These are phyloP conservation scores for Candida taoyuanica DNA, from an alignment of 805 yeast genomes.

Conservation along the genomic window DNA sequence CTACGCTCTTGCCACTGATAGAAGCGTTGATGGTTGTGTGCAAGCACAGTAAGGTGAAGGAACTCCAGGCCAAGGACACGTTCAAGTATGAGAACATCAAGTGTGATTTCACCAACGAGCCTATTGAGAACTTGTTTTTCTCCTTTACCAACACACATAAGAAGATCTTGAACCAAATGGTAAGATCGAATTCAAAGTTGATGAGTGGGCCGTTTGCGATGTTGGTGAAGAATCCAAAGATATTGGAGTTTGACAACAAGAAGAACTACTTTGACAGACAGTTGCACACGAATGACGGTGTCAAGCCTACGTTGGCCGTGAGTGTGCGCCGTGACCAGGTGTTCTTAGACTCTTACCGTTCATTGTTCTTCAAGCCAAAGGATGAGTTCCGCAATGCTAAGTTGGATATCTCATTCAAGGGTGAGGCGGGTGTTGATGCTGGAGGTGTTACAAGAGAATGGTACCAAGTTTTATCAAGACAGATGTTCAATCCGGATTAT, in stretches of 20 bases:
- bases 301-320: constrained; percentile 48
- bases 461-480: constrained; percentile 91
- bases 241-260: constrained; percentile 92
- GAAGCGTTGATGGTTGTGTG: constrained; percentile 97
- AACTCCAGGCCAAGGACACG: constrained; percentile 47
- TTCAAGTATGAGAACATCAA: constrained; percentile 58
- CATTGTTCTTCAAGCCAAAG: constrained; percentile 71
- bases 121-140: constrained; percentile 74
- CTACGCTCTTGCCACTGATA: constrained; percentile 77
- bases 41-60: constrained; percentile 69
- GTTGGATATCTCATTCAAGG: constrained; percentile 78
- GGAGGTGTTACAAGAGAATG: constrained; percentile 98
- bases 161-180: constrained; percentile 85
- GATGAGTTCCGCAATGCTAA: constrained; percentile 70
- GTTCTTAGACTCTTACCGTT: constrained; percentile 82
- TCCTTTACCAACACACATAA: constrained; percentile 87
- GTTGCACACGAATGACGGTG: constrained; percentile 47
- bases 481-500: constrained; percentile 94
- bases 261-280: constrained; percentile 76
- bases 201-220: constrained; percentile 95
- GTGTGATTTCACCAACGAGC: constrained; percentile 66
- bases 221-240: constrained; percentile 81
- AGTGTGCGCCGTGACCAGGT: constrained; percentile 85
- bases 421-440: constrained; percentile 96
- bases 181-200: constrained; percentile 81